phyloP scores from a whole-genome alignment of 306 rosid genomes.

The Ochetophila trinervis region DNA sequence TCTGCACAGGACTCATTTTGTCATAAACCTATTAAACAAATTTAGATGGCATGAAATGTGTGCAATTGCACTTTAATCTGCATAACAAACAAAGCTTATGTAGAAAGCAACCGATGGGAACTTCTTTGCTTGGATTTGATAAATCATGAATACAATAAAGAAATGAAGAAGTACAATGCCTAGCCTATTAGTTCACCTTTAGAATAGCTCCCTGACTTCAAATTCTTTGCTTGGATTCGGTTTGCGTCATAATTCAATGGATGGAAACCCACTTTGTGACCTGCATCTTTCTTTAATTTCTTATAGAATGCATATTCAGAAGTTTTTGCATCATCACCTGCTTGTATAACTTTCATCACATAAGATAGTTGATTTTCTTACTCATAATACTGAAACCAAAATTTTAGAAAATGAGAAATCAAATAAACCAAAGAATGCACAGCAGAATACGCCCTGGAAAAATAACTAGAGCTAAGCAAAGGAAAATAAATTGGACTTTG shows the following conservation, averaged over 20 bases:
- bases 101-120: too few relatives aligned
- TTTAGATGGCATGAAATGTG: background rate
- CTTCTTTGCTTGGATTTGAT: too few relatives aligned
- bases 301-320: constrained; percentile 77
- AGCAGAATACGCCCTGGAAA: background rate
- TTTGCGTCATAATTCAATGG: constrained; percentile 23
- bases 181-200: constrained; percentile 34
- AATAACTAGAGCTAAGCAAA: constrained; percentile 1
- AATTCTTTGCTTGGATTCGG: constrained; percentile 21
- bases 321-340: constrained; percentile 57
- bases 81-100: background rate
- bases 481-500: constrained; percentile 5
- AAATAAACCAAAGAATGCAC: background rate
- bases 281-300: constrained; percentile 66
- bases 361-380: constrained; percentile 20
- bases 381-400: background rate
- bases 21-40: constrained; percentile 14
- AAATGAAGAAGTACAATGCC: background rate
- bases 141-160: background rate
- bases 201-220: constrained; percentile 27
- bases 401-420: background rate
- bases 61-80: background rate
- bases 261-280: constrained; percentile 23
- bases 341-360: constrained; percentile 19
- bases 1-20: constrained; percentile 35